Evolutionary conservation across 768 basidiomycete species (phyloP).

Genomic region (Kondoa malvinella): DNA sequence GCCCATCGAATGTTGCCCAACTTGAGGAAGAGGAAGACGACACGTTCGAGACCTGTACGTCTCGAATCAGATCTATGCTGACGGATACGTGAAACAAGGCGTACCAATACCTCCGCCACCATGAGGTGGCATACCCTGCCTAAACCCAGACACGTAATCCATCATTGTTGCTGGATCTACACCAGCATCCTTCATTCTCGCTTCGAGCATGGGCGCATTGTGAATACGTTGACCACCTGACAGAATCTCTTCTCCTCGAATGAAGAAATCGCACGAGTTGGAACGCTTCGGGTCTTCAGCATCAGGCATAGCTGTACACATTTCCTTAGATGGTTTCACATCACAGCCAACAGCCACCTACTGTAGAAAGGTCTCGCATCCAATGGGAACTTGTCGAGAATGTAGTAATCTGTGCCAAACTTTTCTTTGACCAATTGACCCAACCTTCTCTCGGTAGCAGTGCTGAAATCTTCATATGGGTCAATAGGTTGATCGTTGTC

Average conservation of each 20-base stretch:
- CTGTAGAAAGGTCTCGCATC: slow-evolving; percentile 87
- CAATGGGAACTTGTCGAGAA: slow-evolving; percentile 90
- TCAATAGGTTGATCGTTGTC: slow-evolving; percentile 37
- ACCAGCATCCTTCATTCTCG: slow-evolving; percentile 69
- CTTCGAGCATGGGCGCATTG: slow-evolving; percentile 57
- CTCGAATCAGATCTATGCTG: background rate
- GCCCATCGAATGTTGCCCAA: slow-evolving; percentile 83
- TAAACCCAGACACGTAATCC: slow-evolving; percentile 85
- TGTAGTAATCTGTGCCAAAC: slow-evolving; percentile 87
- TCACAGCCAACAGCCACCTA: background rate
- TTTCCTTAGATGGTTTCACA: slow-evolving; percentile 31
- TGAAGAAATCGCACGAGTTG: slow-evolving; percentile 99
- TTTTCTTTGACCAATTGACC: slow-evolving; percentile 74
- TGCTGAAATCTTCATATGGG: slow-evolving; percentile 81
- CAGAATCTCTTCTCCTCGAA: slow-evolving; percentile 94
- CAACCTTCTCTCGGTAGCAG: slow-evolving; percentile 86
- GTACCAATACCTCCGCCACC: slow-evolving; percentile 81
- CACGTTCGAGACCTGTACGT: slow-evolving; percentile 11
- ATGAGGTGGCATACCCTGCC: slow-evolving; percentile 81
- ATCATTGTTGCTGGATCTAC: slow-evolving; percentile 79
- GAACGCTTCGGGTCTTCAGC: slow-evolving; percentile 73
- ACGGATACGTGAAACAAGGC: background rate
- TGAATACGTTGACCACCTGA: slow-evolving; percentile 95
- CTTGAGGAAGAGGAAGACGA: slow-evolving; percentile 90
- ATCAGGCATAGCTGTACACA: slow-evolving; percentile 65